Conservation (phyloP, 164 flowering plant genomes). For the Santalum album region DNA sequence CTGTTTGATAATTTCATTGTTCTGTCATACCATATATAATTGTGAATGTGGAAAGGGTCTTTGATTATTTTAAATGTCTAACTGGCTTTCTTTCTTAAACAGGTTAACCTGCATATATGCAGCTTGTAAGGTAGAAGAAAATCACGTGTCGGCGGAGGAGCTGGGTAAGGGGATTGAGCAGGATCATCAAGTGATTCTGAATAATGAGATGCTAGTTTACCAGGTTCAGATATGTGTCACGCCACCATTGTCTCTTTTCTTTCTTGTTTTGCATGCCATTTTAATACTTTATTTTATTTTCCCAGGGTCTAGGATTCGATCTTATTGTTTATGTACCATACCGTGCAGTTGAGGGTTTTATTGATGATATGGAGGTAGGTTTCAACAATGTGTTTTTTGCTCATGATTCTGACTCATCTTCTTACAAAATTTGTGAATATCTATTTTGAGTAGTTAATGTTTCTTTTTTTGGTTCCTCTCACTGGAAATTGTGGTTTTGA, state of each 20-base stretch:
- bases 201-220: conserved; percentile 93
- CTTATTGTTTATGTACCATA: conserved; percentile 97
- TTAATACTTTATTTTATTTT: conserved; percentile 7
- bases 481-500: neutral
- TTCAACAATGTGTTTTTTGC: neutral
- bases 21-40: too few relatives aligned
- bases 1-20: too few relatives aligned
- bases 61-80: neutral
- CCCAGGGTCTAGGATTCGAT: conserved; percentile 94
- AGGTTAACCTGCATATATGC: conserved; percentile 97
- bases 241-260: conserved; percentile 1
- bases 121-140: conserved; percentile 97
- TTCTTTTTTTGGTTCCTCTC: neutral
- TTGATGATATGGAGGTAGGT: conserved; percentile 73
- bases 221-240: conserved; percentile 57
- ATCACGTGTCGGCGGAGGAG: conserved; percentile 99
- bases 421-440: neutral
- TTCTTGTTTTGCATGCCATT: conserved; percentile 1
- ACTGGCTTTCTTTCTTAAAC: conserved; percentile 11
- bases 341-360: conserved; percentile 86
- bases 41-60: too few relatives aligned
- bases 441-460: neutral
- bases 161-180: conserved; percentile 96
- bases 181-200: conserved; percentile 94
- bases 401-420: neutral